Percentiles rank a stretch among this genome's conserved stretches.
phyloP scores from a whole-genome alignment of 129 eudicot genomes.

The Flaveria bidentis region DNA sequence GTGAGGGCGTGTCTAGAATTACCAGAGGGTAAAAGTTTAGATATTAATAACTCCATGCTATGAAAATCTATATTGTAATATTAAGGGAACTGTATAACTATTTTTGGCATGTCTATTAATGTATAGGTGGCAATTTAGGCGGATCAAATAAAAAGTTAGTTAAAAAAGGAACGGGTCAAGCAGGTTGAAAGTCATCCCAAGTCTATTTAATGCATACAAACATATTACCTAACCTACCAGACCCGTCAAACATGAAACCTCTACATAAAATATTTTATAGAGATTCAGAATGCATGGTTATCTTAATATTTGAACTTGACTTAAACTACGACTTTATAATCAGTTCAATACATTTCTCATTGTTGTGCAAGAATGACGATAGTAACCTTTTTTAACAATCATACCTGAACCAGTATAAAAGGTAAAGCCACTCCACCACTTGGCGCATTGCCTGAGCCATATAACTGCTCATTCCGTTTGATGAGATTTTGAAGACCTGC shows the following conservation, averaged over 20 bases:
- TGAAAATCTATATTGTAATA: background rate
- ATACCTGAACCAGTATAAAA: constrained; percentile 85
- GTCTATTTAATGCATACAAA: no score
- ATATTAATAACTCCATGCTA: background rate
- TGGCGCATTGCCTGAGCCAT: constrained; percentile 68
- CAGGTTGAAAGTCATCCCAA: background rate
- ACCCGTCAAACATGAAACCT: background rate
- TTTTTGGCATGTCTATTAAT: background rate
- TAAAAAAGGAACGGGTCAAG: background rate
- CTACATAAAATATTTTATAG: background rate
- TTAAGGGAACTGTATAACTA: background rate
- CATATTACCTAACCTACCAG: background rate
- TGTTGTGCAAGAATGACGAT: constrained; percentile 8
- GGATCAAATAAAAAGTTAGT: background rate
- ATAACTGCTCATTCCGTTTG: constrained; percentile 68
- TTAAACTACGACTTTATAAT: background rate
- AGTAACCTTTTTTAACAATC: constrained; percentile 15
- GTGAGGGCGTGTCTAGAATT: constrained; percentile 77
- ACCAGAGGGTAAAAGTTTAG: background rate
- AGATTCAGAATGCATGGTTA: background rate
- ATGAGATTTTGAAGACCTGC: constrained; percentile 69
- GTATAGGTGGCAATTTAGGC: background rate
- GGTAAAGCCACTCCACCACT: constrained; percentile 88
- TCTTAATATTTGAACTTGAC: background rate
- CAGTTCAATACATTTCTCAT: background rate